Evolutionary conservation across 1,139 yeast species (phyloP).

Genomic region (Pichia cactophila): DNA sequence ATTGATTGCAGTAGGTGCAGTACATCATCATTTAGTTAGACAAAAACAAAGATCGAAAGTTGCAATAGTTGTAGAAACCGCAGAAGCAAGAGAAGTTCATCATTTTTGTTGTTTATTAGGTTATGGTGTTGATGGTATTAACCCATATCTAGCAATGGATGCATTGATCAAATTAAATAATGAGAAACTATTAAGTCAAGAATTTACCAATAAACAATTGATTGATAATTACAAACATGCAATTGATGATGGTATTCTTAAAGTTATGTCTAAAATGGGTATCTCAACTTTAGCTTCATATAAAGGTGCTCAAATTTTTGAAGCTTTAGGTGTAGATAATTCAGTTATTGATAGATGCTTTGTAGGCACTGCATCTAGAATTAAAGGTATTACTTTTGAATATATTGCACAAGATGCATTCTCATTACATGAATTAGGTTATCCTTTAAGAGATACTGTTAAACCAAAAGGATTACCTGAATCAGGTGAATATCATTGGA

Average conservation of each 20-base stretch:
- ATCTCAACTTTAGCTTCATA: conserved; percentile 94
- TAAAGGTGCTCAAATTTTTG: conserved; percentile 98
- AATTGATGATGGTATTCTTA: conserved; percentile 82
- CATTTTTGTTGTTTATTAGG: conserved; percentile 92
- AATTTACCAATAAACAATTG: conserved; percentile 50
- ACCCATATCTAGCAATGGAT: conserved; percentile 91
- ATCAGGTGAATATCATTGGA: conserved; percentile 96
- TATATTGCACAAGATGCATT: conserved; percentile 95
- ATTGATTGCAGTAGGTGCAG: conserved; percentile 93
- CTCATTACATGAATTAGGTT: conserved; percentile 88
- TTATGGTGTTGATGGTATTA: conserved; percentile 94
- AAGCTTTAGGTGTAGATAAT: conserved; percentile 92
- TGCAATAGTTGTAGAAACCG: conserved; percentile 85
- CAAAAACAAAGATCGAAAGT: conserved; percentile 95
- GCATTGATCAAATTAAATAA: conserved; percentile 76
- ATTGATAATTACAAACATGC: conserved; percentile 74
- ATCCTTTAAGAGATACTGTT: conserved; percentile 66
- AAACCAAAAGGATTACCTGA: conserved; percentile 77
- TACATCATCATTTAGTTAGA: conserved; percentile 92
- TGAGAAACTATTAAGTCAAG: conserved; percentile 65
- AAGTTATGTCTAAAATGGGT: conserved; percentile 99
- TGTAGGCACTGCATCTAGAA: conserved; percentile 96
- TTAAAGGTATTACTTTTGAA: conserved; percentile 91
- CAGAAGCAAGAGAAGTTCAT: conserved; percentile 96
- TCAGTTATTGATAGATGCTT: conserved; percentile 93